Percentiles rank a stretch among this genome's conserved stretches.
These are phyloP conservation scores for Populus tomentosa DNA, from an alignment of 441 rosid genomes.

Conservation along the genomic window DNA sequence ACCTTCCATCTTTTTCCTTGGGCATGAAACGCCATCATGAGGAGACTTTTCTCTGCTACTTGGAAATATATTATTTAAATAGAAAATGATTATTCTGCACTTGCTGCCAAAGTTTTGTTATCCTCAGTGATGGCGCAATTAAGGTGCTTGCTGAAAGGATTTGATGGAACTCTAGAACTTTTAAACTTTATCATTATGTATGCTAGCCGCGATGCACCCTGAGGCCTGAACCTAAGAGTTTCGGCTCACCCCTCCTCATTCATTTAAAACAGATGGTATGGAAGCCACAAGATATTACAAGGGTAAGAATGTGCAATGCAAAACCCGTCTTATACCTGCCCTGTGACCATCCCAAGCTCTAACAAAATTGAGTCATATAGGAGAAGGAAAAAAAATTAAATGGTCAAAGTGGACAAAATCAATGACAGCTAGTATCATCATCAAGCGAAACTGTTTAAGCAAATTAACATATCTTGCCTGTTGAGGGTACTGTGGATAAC, in stretches of 20 bases:
- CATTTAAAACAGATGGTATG: neutral
- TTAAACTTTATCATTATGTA: neutral
- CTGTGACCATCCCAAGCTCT: neutral
- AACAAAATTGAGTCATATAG: neutral
- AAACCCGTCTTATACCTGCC: neutral
- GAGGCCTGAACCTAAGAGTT: neutral
- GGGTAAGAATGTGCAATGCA: neutral
- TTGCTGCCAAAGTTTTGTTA: neutral
- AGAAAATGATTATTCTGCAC: neutral
- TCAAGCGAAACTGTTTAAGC: neutral
- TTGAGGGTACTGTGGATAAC: slow-evolving; percentile 83
- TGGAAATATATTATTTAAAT: neutral
- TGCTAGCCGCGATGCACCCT: neutral
- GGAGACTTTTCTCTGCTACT: neutral
- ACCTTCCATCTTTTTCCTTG: neutral
- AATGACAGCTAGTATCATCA: neutral
- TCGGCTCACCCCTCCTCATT: neutral
- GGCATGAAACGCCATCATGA: neutral
- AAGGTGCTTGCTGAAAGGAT: neutral
- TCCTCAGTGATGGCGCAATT: neutral
- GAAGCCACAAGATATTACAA: neutral
- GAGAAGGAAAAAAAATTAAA: neutral
- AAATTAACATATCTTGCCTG: slow-evolving; percentile 37
- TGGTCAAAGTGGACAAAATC: neutral
- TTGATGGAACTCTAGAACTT: neutral